Percentiles rank a stretch among this genome's conserved stretches.
Evolutionary conservation across 2,329 filamentous ascomycete genomes (phyloP).

Genomic region (Aspergillus carbonarius): DNA sequence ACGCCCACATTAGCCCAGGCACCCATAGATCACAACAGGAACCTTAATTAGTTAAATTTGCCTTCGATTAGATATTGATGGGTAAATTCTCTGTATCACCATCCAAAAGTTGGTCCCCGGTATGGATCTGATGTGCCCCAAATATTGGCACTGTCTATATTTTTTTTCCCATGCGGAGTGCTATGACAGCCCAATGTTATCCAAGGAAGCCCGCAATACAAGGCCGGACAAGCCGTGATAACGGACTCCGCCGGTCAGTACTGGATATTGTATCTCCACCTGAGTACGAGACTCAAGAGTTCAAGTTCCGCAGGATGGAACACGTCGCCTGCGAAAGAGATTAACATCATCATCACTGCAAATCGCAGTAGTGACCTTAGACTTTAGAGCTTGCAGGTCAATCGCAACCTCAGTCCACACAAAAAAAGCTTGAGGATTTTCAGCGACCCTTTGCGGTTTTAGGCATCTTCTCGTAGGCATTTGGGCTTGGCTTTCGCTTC

Average conservation of each 20-base stretch:
- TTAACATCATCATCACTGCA: no score
- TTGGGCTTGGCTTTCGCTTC: slow-evolving; percentile 42
- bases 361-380: no score
- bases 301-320: no score
- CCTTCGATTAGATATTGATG: not conserved
- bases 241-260: not conserved
- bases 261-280: not conserved
- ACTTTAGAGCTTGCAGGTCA: not conserved
- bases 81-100: no score
- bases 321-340: no score
- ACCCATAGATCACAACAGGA: not conserved
- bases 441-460: slow-evolving; percentile 26
- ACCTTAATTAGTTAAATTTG: not conserved
- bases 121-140: no score
- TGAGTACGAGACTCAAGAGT: not conserved
- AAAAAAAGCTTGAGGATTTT: not conserved
- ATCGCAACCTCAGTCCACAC: not conserved
- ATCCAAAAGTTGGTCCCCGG: no score
- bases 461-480: slow-evolving; percentile 50
- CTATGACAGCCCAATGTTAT: not conserved
- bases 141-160: not conserved
- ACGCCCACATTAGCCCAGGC: not conserved
- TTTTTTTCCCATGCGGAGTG: not conserved
- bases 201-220: not conserved
- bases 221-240: not conserved